Conservation (phyloP, 345 rosid species). For the Angophora floribunda region DNA sequence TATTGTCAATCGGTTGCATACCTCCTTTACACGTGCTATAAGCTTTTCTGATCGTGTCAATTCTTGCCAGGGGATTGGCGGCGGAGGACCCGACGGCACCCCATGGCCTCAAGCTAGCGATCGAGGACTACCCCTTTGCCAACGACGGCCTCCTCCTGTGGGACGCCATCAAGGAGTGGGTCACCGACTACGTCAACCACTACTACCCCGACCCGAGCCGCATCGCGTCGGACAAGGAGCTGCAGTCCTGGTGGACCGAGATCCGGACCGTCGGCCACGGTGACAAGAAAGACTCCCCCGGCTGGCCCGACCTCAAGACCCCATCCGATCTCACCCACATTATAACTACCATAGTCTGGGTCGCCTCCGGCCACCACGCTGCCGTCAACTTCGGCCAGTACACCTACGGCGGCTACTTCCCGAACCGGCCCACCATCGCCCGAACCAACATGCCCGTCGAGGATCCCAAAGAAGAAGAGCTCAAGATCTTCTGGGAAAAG, state of each 20-base stretch:
- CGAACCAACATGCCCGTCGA: constrained; percentile 30
- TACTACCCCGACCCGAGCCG: constrained; percentile 7
- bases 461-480: constrained; percentile 15
- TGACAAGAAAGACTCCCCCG: constrained; percentile 33
- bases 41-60: not conserved
- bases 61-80: constrained; percentile 34
- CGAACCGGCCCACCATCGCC: constrained; percentile 20
- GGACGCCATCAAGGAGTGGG: constrained; percentile 17
- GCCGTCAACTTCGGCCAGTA: constrained; percentile 42
- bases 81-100: constrained; percentile 12
- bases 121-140: constrained; percentile 24
- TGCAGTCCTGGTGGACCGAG: constrained; percentile 27
- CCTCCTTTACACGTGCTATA: no score
- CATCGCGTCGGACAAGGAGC: constrained; percentile 12
- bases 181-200: constrained; percentile 5
- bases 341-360: constrained; percentile 21
- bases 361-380: constrained; percentile 33
- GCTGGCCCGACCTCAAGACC: constrained; percentile 41
- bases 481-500: constrained; percentile 17
- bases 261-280: constrained; percentile 26
- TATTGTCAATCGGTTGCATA: no score
- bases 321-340: constrained; percentile 20
- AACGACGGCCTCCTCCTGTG: constrained; percentile 18
- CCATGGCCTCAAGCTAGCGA: constrained; percentile 13
- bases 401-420: constrained; percentile 25